Base-by-base conservation (phyloP, 176 grass and related monocot genomes). In the Poa pratensis region DNA sequence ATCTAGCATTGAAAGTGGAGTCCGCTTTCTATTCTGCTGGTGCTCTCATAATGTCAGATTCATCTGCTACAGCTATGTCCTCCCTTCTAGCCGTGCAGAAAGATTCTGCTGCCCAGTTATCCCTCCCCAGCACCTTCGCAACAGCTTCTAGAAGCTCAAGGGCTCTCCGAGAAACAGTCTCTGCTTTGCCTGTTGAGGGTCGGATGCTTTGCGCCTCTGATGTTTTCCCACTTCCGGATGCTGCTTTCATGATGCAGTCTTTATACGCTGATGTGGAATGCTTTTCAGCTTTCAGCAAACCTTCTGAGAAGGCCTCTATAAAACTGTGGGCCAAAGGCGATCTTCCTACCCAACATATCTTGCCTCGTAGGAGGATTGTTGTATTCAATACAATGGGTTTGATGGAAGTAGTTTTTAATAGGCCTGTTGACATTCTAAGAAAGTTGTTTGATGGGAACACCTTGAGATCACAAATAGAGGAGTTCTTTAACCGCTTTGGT, bases 361-460 rank as follows among this genome's bases (percentile, higher is more conserved):
- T 98, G 64, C 96, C 93, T 72, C 80, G 89, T 62, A 93, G 91
- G 85, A 98, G 93, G 88, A 85, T 95, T 55, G 86, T 94, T 66
- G 89, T 98, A 83, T 98, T 98, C 84, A 95, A 90, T 71, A 92
- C 90, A 61, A 98, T 94, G 89, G 93, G 96, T 92, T 80, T 98
- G 86, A 93, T 94, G 86, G 96, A 98, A 84, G 68, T 95, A 68
- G 89, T 90, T 79, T 93, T 92, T 78, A 98, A 98, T 77, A 91
- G 96, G 61, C 96, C 96, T 78, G 91, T 95, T 77, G 96, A 98
- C 81, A 98, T 98, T 69, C 88, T 98, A 69, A 95, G 90, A 54
- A 93, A 92, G 86, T 90, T 98, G 73, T 90, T 98, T 83, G 96
- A 95, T 61, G 89, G 87, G 58, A 98, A 90, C 83, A 89, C 89